Base-by-base conservation (phyloP, 331 rosid species). In the Erythrophleum ivorense region DNA sequence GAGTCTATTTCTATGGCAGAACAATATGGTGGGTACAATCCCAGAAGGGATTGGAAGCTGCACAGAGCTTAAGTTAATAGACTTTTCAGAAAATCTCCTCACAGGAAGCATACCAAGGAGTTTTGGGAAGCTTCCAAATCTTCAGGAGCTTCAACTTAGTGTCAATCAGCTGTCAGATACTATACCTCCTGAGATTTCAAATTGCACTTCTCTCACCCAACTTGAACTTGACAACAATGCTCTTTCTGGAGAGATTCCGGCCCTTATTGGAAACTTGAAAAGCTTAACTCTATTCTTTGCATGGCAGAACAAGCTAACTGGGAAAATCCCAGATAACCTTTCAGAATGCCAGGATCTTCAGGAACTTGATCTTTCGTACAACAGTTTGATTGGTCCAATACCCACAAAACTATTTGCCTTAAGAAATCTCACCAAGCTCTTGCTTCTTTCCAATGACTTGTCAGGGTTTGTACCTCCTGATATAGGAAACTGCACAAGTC, bases 391-490 rank as follows among this genome's bases (percentile, higher is more conserved):
- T 50, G 99, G 99, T 84, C 66, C 87, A 52, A 89, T 96, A 38
- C 99, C 98, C 0, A 90, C 79, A 81, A 72, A 74, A 62, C 72
- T 92, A 16, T 96, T 92, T 53, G 83, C 76, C n/a, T 80, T 96
- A 91, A 86, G 58, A 75, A 91, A 91, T 78, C 92, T 96, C 81
- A 88, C 97, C 31, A 94, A 94, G 81, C 65, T 96, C 10, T 87
- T 96, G 67, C 88, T 96, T 57, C 82, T 96, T 78, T 86, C 92
- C 67, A 96, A 96, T 85, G 88, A 87, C 63, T 85, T 96, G 21
- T 92, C 99, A 6, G 99, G 99, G 46, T 84, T 86, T 60, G 90
- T 96, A 63, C 95, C 97, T 6, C 91, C 97, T 73, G 98, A 94
- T 77, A 89, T 96, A 82, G 98, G 97, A 15, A 94, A 92, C 81